Base-by-base conservation (phyloP, 345 rosid genomes). In the Eucalyptus globulus region DNA sequence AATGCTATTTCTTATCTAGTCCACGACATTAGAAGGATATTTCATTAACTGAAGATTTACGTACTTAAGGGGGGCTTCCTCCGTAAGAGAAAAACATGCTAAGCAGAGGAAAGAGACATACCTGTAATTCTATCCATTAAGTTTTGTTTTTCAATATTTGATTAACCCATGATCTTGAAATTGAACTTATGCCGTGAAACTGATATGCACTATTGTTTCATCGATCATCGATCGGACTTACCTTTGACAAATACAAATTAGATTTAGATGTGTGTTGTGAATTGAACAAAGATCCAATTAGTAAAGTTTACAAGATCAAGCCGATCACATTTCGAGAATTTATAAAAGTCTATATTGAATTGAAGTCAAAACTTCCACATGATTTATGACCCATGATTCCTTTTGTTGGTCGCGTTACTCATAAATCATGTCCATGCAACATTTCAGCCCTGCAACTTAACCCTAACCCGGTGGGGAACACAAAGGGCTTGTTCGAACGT, bases 321-420 rank as follows among this genome's bases (percentile, higher is more conserved):
- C 1, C 0, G 1, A 69, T 69, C 14, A 1, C 4, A 15, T 67
- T 31, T 67, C 2, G 0, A 67, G 0, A 67, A 67, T 67, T 14
- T 7, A 65, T 12, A 13, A 13, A 29, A 27, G 1, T 6, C 3
- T 8, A 2, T 3, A 15, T 9, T 1, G 1, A 19, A 67, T 69
- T 2, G 6, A 69, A 31, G 7, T 34, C 2, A 34, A 69, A 5
- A 69, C 2, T 34, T 34, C 0, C 7, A 9, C 1, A 17, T 11
- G 1, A 7, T 16, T 16, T n/a, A 15, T 31, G 37, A 65, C 11
- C 11, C 3, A 0, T 8, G 6, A 65, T 14, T 17, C 4, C 1
- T 51, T 34, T 34, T 10, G 2, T 69, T 16, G 1, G 13, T 34
- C 4, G 2, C 4, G 2, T 34, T 34, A 69, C 27, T 72, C 7